Evolutionary conservation across 2,329 filamentous ascomycete species (phyloP), one percentile per base, ranked within the genome.

Genomic region (Aspergillus sp.): DNA sequence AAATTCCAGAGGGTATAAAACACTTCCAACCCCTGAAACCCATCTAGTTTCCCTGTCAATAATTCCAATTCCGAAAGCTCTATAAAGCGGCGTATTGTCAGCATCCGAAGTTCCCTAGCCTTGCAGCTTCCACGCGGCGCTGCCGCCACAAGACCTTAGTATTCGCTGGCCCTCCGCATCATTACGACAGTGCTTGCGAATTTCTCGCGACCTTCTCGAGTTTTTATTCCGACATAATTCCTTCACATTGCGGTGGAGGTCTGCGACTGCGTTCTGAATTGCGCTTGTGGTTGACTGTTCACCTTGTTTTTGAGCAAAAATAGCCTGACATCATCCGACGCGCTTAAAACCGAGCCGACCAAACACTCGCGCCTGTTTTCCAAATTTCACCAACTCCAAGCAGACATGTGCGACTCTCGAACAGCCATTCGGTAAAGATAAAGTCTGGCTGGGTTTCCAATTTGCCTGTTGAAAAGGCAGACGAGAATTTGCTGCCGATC

Each of bases 351-450:
- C 44, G 24, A 30, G 22, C 30, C 44, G 30, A 46, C 13, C 15
- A 30, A n/a, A 30, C 12, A 20, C 27, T 42, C 45, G 15, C 27
- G 24, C 53, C 17, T 20, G 9, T 11, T 39, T 27, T 30, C 27
- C 27, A 30, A 9, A 7, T 40, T 42, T 42, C 41, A 27, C 11
- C 48, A 37, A 17, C 39, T 37, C 17, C 24, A n/a, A 33, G 42
- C 53, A 58, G 61, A 58, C n/a, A 63, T 62, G 61, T 54, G 41
- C 47, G 39, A 20, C 51, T 33, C 22, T 19, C 49, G 44, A 46
- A 39, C 37, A 15, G 42, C 45, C n/a, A 34, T 56, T 30, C 39
- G 54, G 57, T 59, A 53, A 60, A 58, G 3, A 56, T 24, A 41
- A 40, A 27, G 12, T n/a, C 47, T 50, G 24, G 50, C 54, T 20